Conservation (phyloP, 306 rosid genomes). For the Trifolium repens region DNA sequence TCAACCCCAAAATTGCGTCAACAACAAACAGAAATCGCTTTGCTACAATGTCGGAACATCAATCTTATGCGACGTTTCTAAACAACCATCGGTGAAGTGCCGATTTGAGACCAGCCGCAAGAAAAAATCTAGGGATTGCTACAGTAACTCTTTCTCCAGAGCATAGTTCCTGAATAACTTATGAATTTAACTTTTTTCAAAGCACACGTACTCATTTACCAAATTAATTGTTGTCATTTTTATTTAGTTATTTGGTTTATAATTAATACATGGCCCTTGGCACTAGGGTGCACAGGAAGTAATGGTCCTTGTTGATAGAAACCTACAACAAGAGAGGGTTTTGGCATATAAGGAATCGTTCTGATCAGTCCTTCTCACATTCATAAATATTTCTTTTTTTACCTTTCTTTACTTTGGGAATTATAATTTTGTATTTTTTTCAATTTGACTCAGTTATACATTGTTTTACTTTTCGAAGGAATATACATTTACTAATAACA, state of each 20-base stretch:
- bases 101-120: too few relatives aligned
- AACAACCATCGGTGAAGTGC: too few relatives aligned
- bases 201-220: too few relatives aligned
- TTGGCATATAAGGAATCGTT: constrained; percentile 32
- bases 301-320: constrained; percentile 43
- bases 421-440: background rate
- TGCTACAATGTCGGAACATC: too few relatives aligned
- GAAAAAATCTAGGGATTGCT: too few relatives aligned
- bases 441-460: background rate
- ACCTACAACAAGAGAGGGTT: constrained; percentile 35
- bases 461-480: background rate
- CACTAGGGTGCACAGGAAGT: constrained; percentile 32
- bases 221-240: background rate
- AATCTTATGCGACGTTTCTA: too few relatives aligned
- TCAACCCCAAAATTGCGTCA: too few relatives aligned
- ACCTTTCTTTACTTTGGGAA: background rate
- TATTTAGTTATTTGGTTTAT: background rate
- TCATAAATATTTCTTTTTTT: background rate
- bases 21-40: too few relatives aligned
- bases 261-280: constrained; percentile 7
- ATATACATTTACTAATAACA: background rate
- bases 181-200: too few relatives aligned
- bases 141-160: too few relatives aligned
- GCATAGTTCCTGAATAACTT: too few relatives aligned
- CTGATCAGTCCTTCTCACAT: constrained; percentile 46